Base-by-base conservation (phyloP, 768 basidiomycete genomes). In the Stropharia rugosoannulata region DNA sequence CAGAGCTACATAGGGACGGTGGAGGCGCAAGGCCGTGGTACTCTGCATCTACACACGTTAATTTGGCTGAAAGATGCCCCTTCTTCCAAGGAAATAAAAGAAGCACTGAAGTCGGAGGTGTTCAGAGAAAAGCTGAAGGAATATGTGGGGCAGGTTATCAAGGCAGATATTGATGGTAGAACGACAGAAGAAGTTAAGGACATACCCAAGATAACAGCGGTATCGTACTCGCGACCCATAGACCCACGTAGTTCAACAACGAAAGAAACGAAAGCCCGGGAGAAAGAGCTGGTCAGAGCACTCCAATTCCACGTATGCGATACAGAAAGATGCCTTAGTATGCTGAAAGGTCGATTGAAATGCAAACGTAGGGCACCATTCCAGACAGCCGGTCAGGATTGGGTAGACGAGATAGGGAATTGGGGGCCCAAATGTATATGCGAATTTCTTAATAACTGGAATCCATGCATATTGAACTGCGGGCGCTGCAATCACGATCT, bases 1-100 rank as follows among this genome's bases (percentile, higher is more conserved):
- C 52, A 61, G 10, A 69, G 63, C 0, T 79, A 76, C 53, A 58
- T 75, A n/a, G 75, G 72, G 0, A 64, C 70, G 0, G 70, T 79
- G 0, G 76, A 81, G 56, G 64, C 72, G 0, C 80, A 81, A 60
- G 75, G 73, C 0, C 59, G 73, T 1, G 77, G 77, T 0, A 73
- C 68, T 0, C 63, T 80, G 2, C 79, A 77, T 58, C 51, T 73
- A 0, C 77, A 78, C 55, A 64, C 75, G 13, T 53, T 80, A 1
- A 5, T 79, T 0, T 80, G 74, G 75, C 48, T 77, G 2, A 25
- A 61, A 11, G 59, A 69, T 18, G 60, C 68, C 0, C 76, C 75
- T 2, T 59, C 59, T 0, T 16, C 66, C 0, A 15, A 49, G 0
- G 56, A 63, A 2, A 67, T 72, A 61, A 47, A 51, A 10, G 44